These are phyloP conservation scores for Cytospora leucostoma DNA, from an alignment of 2,329 filamentous ascomycete species.

Conservation along the genomic window DNA sequence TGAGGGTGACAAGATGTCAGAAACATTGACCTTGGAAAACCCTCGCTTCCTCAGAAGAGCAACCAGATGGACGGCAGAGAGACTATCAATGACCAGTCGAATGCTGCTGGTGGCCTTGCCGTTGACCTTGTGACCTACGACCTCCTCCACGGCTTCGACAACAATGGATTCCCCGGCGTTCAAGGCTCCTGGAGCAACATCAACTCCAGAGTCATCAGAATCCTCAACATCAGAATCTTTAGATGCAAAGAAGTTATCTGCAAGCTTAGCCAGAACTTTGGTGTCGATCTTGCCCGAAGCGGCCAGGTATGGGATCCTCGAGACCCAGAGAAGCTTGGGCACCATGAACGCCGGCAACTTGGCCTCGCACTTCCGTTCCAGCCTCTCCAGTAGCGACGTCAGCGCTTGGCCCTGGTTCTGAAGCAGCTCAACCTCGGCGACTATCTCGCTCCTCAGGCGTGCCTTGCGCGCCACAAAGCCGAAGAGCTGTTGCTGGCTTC, in stretches of 20 bases:
- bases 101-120: slow-evolving; percentile 33
- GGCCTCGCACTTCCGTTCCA: slow-evolving; percentile 25
- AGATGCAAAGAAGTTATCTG: slow-evolving; percentile 12
- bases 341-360: slow-evolving; percentile 31
- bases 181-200: slow-evolving; percentile 16
- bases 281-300: slow-evolving; percentile 31
- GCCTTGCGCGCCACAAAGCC: slow-evolving; percentile 27
- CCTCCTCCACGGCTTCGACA: slow-evolving; percentile 25
- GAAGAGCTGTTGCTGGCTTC: slow-evolving; percentile 26
- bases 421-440: slow-evolving; percentile 24
- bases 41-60: slow-evolving; percentile 38
- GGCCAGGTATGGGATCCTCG: slow-evolving; percentile 29
- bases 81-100: slow-evolving; percentile 41
- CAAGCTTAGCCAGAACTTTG: slow-evolving; percentile 21
- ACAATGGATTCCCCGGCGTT: slow-evolving; percentile 17
- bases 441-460: slow-evolving; percentile 23
- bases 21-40: slow-evolving; percentile 36
- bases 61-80: slow-evolving; percentile 40
- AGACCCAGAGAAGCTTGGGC: slow-evolving; percentile 30
- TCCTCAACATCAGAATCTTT: slow-evolving; percentile 2
- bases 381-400: slow-evolving; percentile 10
- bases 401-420: slow-evolving; percentile 5
- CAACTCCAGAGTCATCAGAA: slow-evolving; percentile 14
- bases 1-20: slow-evolving; percentile 35
- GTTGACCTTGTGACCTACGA: slow-evolving; percentile 17